A percentile compares a stretch with the other conserved stretches of the same genome.
Evolutionary conservation across 192 early-diverging fungal species (phyloP).

Genomic region (Jimgerdemannia lactiflua): DNA sequence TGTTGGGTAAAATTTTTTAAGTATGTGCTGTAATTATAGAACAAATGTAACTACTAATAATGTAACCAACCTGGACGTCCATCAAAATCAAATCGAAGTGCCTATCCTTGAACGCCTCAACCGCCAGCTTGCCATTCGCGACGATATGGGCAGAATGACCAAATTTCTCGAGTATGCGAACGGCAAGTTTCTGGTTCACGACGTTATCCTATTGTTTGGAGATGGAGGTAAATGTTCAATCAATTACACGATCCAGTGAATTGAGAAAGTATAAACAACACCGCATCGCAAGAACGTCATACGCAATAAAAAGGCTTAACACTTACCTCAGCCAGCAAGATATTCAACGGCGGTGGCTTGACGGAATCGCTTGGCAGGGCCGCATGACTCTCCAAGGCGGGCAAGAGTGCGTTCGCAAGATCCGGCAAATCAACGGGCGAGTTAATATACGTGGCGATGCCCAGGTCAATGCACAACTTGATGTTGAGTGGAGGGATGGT

Average conservation of each 20-base stretch:
- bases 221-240: background rate
- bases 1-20: background rate
- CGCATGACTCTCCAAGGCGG: constrained; percentile 68
- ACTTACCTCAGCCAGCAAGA: constrained; percentile 66
- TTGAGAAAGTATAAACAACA: too few species aligned
- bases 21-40: background rate
- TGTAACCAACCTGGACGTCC: constrained; percentile 62
- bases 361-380: constrained; percentile 57
- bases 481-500: constrained; percentile 57
- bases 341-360: constrained; percentile 62
- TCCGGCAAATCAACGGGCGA: constrained; percentile 58
- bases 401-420: constrained; percentile 65
- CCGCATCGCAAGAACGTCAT: too few species aligned
- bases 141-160: constrained; percentile 77
- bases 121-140: constrained; percentile 75
- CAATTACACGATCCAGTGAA: too few species aligned
- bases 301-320: too few species aligned
- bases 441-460: constrained; percentile 71
- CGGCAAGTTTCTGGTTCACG: constrained; percentile 83
- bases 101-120: constrained; percentile 62
- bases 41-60: too few species aligned
- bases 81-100: constrained; percentile 73
- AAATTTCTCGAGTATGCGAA: constrained; percentile 71
- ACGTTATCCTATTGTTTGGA: constrained; percentile 55
- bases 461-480: constrained; percentile 64